Evolutionary conservation across 169 alveolate species (phyloP), one percentile per base, ranked within the genome.

Genomic region (Cryptosporidium ubiquitum): DNA sequence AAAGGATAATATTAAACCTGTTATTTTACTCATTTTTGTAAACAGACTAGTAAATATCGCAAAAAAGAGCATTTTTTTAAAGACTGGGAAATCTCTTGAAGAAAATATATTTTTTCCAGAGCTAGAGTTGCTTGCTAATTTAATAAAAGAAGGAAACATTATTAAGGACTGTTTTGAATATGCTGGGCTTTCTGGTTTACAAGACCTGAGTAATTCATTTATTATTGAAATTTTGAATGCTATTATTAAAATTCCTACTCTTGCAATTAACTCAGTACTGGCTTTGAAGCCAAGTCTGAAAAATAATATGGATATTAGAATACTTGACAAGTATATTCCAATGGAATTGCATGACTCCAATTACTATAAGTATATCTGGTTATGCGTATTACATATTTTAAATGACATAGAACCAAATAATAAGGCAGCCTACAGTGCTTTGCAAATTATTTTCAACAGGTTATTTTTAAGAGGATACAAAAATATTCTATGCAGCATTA

Each of bases 391-490:
- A 40, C 16, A 57, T 42, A 37, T 7, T n/a, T 51, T 73, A 57
- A 55, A 33, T 33, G 51, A 35, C 16, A 7, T 23, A 58, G 10
- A 5, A 5, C 42, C 35, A 26, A 14, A 6, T 4, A 57, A 73
- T n/a, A 35, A 37, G n/a, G 68, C 29, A 16, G 29, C 26, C 31
- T 26, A 0, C 29, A 55, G 29, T 20, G 33, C 55, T 35, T 26
- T 73, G 10, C 42, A 42, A 57, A 14, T 26, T 26, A 23, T 73
- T 10, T 73, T 73, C 29, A 73, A 55, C 47, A 51, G 85, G 31
- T 14, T 73, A 39, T 73, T 73, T 29, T 9, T 37, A n/a, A 51
- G 85, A 73, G 85, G 85, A 14, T 73, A 73, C 18, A 37, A 69
- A 14, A 52, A 73, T 10, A 18, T 51, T 33, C 47, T 73, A 7